Percentiles rank a stretch among this genome's conserved stretches.
Evolutionary conservation across 2,329 filamentous ascomycete species (phyloP).

Genomic region (Hymenoscyphus fraxineus): DNA sequence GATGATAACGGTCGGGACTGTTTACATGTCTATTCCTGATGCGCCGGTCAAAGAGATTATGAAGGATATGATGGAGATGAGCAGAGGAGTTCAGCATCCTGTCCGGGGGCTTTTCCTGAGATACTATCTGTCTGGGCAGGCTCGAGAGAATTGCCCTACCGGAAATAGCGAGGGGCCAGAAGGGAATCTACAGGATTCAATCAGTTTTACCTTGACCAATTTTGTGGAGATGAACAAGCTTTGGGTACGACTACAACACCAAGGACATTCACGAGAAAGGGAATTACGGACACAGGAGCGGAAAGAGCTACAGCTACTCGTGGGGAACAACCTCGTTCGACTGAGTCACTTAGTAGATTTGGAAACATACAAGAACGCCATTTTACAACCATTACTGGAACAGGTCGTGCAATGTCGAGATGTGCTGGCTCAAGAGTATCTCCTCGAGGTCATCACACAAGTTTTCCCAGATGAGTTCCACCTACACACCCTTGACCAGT

Average conservation of each 20-base stretch:
- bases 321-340: constrained; percentile 93
- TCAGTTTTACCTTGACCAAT: constrained; percentile 96
- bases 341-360: constrained; percentile 94
- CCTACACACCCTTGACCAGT: constrained; percentile 91
- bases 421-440: constrained; percentile 93
- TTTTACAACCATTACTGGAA: constrained; percentile 83
- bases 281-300: constrained; percentile 92
- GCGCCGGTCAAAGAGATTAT: constrained; percentile 99
- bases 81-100: constrained; percentile 92
- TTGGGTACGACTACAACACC: constrained; percentile 95
- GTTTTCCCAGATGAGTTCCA: constrained; percentile 99
- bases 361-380: constrained; percentile 87
- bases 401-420: constrained; percentile 98
- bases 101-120: constrained; percentile 91
- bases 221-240: constrained; percentile 99
- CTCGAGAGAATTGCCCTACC: constrained; percentile 79
- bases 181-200: constrained; percentile 93
- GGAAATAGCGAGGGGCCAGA: constrained; percentile 86
- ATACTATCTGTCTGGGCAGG: constrained; percentile 95
- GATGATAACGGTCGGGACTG: constrained; percentile 98
- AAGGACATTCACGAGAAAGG: constrained; percentile 91
- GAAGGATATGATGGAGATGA: constrained; percentile 99
- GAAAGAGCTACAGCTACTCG: constrained; percentile 90
- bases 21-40: constrained; percentile 98
- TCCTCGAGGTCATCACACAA: constrained; percentile 96